Base-by-base conservation (phyloP, 1,284 basidiomycete species). In the Ceratobasidium sp. region DNA sequence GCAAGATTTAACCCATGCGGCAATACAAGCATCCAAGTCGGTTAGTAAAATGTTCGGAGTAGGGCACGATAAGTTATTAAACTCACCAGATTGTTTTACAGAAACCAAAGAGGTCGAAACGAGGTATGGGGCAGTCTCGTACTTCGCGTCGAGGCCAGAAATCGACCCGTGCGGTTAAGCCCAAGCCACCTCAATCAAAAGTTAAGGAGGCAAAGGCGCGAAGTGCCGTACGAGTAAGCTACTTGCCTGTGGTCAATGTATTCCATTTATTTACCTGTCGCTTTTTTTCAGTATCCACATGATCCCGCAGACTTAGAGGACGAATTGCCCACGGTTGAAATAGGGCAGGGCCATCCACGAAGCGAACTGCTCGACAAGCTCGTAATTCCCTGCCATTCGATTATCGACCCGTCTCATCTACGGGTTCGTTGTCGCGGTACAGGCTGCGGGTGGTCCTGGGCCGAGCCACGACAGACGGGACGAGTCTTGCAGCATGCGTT, bases 371-470 rank as follows among this genome's bases (percentile, higher is more conserved):
- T 58, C 33, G 56, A 58, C 33, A 58, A 64, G 28, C 23, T 64
- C 7, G 15, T 28, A 3, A 56, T 56, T 54, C 49, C 66, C 4
- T 69, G 66, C 17, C 66, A 69, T 35, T 69, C 66, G n/a, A 69
- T 54, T 26, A 37, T 42, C 37, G 66, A 69, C 5, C 49, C 47
- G 3, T 69, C 33, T 23, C 66, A 69, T 20, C 11, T 42, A 26
- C 66, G 66, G 6, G 51, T 56, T 54, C 51, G 53, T 28, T 69
- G 66, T 42, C 3, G 35, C 42, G 66, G 66, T 0, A 28, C 37
- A 28, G 66, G 66, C 0, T 69, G 66, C 28, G 49, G 66, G 35
- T 69, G 66, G 66, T 69, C 66, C 8, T 69, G 66, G 66, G 51
- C 33, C 5, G 66, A 56, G 23, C 66, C 66, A 11, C 66, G 51